Evolutionary conservation across 495 filamentous ascomycete species (phyloP).

Genomic region (Cudoniella acicularis): DNA sequence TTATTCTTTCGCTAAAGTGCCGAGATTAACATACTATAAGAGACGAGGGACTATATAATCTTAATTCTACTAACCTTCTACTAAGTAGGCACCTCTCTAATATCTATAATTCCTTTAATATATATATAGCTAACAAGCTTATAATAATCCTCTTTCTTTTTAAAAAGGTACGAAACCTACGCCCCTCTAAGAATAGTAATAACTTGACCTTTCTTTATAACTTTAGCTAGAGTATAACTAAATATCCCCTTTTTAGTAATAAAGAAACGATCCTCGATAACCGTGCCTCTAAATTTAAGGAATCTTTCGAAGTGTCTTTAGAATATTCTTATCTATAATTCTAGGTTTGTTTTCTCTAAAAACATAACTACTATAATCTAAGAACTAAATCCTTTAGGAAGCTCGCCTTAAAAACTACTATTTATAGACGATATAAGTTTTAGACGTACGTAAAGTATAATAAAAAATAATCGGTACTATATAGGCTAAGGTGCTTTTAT

Average conservation of each 20-base stretch:
- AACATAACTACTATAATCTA: neutral
- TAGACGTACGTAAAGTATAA: neutral
- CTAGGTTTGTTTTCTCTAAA: neutral
- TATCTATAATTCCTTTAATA: neutral
- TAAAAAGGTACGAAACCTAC: neutral
- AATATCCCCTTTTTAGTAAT: neutral
- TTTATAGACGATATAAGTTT: neutral
- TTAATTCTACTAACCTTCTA: neutral
- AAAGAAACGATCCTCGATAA: neutral
- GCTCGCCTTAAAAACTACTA: neutral
- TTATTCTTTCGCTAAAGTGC: too few species aligned
- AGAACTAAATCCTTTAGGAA: neutral
- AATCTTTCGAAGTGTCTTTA: neutral
- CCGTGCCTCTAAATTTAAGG: neutral
- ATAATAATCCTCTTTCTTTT: neutral
- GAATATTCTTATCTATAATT: neutral
- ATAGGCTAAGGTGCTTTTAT: neutral
- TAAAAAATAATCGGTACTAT: neutral
- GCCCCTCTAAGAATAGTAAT: neutral
- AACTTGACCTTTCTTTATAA: neutral
- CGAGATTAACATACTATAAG: too few species aligned
- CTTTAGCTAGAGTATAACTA: neutral
- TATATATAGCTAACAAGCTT: neutral
- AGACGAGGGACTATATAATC: neutral
- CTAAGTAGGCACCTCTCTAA: neutral